Base-by-base conservation (phyloP, 2,329 filamentous ascomycete genomes). In the Venturia asperata region DNA sequence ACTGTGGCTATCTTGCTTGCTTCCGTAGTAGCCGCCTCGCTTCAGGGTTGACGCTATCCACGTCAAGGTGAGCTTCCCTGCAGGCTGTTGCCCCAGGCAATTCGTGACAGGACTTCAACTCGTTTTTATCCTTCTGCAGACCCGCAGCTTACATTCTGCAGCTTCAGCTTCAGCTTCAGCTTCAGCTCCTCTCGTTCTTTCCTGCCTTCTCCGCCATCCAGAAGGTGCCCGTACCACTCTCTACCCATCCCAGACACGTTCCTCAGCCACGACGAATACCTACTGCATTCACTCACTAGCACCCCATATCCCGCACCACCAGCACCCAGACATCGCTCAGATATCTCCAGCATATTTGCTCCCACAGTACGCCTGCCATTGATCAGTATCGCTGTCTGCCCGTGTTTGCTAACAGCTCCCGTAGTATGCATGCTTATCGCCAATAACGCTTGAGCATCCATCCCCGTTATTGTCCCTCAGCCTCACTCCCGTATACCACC, bases 201-300 rank as follows among this genome's bases (percentile, higher is more conserved):
- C 60, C 42, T 45, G 60, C 60, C 60, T 61, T 61, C 60, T 61
- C 60, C 60, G 60, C 42, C 60, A 61, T 45, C 37, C 30, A 61
- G 60, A 61, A 61, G 60, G 60, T 43, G 24, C 60, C 60, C 17
- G 19, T 42, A 58, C 10, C 37, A 58, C 7, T 3, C 11, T 56
- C 24, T 19, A 3, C 1, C 6, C 37, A 7, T 3, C 60, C 13
- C 60, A 27, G 39, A 42, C 39, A 61, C 58, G 30, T 13, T 6
- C 1, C 19, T 9, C 19, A 4, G 19, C 27, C 42, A 42, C 42
- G 60, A 43, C 10, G 39, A 61, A 2, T 39, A 34, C 27, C 30
- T 21, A 27, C 47, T 27, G 11, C 49, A 56, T 56, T 37, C 49
- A 58, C 52, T 58, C 52, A 58, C 52, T 58, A 58, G 52, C 19